phyloP scores from a whole-genome alignment of 345 rosid genomes.

The Boechera divaricarpa region DNA sequence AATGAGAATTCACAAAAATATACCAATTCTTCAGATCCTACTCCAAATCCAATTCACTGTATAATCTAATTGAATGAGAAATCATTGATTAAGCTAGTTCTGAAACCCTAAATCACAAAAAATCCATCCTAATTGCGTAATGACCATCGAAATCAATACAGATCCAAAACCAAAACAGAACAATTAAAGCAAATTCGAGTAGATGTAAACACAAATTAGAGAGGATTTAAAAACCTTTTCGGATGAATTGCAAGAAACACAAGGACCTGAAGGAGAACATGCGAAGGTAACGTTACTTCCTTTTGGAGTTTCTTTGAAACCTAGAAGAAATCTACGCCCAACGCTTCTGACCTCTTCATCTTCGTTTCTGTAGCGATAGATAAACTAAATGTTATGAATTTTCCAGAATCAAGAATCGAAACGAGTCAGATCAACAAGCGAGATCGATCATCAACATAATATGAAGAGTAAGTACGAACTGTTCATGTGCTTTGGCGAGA shows the following conservation, averaged over 20 bases:
- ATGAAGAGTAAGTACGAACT: conserved; percentile 28
- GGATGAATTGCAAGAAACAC: conserved; percentile 78
- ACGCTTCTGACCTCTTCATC: conserved; percentile 42
- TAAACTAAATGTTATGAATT: too few species aligned
- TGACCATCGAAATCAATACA: conserved; percentile 2
- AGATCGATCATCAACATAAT: conserved; percentile 21
- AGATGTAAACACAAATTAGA: background rate
- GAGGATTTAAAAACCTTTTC: conserved; percentile 62
- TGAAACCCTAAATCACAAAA: background rate
- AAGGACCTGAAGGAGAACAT: conserved; percentile 95
- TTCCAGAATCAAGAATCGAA: background rate
- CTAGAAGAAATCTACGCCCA: conserved; percentile 59
- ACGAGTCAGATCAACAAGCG: conserved; percentile 28
- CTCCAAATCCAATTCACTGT: background rate
- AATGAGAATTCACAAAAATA: background rate
- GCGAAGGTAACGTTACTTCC: conserved; percentile 76
- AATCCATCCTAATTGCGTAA: background rate
- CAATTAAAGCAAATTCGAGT: conserved; percentile 7
- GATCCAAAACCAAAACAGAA: background rate
- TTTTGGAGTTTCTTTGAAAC: conserved; percentile 67
- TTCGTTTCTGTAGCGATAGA: conserved; percentile 16
- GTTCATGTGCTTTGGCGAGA: conserved; percentile 26
- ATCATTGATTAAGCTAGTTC: background rate
- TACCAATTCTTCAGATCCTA: background rate
- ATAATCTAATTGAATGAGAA: background rate